These are phyloP conservation scores for Wickerhamiella spandovensis DNA, from an alignment of 805 yeast genomes.

Conservation along the genomic window DNA sequence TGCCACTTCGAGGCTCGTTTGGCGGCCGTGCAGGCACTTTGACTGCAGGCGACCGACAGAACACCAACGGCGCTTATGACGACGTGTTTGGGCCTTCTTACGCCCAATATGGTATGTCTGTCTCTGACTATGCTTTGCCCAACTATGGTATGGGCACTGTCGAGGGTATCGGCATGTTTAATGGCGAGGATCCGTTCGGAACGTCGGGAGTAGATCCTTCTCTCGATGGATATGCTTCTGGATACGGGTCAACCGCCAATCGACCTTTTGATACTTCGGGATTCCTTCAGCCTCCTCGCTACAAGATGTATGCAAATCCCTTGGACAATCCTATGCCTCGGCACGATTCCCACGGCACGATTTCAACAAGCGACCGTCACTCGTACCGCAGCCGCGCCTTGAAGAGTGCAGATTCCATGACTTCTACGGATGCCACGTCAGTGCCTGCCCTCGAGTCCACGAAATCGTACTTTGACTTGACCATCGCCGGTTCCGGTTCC, in stretches of 20 bases:
- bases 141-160: not conserved
- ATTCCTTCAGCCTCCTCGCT: not conserved
- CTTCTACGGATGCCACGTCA: not conserved
- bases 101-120: not conserved
- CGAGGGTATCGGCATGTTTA: not conserved
- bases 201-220: not conserved
- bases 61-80: not conserved
- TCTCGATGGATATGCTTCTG: not conserved
- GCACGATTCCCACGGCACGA: too few relatives aligned
- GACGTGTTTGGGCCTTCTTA: not conserved
- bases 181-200: not conserved
- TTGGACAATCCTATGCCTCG: not conserved
- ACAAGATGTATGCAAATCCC: not conserved
- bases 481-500: too few relatives aligned
- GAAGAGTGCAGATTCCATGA: too few relatives aligned
- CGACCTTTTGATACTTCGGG: not conserved
- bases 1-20: not conserved
- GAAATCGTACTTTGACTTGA: not conserved
- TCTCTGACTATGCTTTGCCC: not conserved
- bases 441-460: not conserved
- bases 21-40: not conserved
- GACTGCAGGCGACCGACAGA: not conserved
- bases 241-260: too few relatives aligned
- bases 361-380: too few relatives aligned
- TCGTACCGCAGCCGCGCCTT: too few relatives aligned